phyloP scores from a whole-genome alignment of 108 stramenopile species.

The Cyclotella kingstonii region DNA sequence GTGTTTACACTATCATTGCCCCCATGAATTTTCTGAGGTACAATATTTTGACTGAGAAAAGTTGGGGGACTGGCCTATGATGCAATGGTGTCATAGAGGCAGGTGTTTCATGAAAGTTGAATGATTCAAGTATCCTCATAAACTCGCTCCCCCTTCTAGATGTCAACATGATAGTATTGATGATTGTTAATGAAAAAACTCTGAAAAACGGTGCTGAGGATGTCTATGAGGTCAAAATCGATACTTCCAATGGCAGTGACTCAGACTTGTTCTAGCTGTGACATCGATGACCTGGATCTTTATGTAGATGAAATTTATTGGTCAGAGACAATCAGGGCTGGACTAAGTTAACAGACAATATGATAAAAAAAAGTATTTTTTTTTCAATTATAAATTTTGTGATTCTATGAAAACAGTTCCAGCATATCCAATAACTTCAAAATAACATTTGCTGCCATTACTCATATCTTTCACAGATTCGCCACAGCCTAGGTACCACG shows the following conservation, averaged over 20 bases:
- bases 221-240: conserved; percentile 19
- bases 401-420: no score
- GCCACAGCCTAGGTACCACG: conserved; percentile 24
- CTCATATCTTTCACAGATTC: no score
- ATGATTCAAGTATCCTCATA: no score
- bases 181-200: conserved; percentile 30
- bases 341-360: no score
- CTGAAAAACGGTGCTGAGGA: conserved; percentile 17
- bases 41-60: no score
- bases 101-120: no score
- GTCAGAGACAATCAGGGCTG: conserved; percentile 3
- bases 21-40: no score
- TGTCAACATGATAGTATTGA: conserved; percentile 29
- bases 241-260: conserved; percentile 19
- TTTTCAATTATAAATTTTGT: no score
- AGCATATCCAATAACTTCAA: conserved; percentile 19
- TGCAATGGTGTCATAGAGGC: no score
- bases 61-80: no score
- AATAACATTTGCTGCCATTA: conserved; percentile 3
- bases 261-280: conserved; percentile 43
- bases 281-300: conserved; percentile 75
- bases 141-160: conserved; percentile 27
- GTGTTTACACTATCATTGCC: no score
- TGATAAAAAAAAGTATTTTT: no score
- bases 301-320: conserved; percentile 12